Evolutionary conservation across 2,329 filamentous ascomycete genomes (phyloP).

Genomic region (Lasiodiplodia theobromae): DNA sequence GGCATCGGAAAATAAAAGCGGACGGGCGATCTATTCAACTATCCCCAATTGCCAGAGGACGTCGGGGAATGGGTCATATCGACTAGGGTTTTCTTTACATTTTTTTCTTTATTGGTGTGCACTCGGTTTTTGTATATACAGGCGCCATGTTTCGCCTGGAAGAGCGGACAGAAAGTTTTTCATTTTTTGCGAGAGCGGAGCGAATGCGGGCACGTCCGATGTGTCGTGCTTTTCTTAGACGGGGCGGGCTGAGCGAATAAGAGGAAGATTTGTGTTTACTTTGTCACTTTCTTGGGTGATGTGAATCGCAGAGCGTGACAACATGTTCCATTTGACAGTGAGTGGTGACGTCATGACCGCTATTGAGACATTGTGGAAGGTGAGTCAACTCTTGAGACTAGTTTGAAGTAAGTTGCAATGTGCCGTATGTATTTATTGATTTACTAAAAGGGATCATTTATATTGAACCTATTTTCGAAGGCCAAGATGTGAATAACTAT

Average conservation of each 20-base stretch:
- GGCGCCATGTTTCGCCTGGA: neutral
- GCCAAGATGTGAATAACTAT: too few species aligned
- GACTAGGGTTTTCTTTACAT: neutral
- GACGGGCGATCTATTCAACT: neutral
- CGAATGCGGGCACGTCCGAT: neutral
- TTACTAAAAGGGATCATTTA: too few species aligned
- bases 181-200: neutral
- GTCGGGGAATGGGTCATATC: neutral
- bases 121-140: neutral
- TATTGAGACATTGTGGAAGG: neutral
- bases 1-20: constrained; percentile 15
- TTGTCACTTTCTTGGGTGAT: neutral
- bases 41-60: neutral
- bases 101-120: neutral
- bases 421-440: too few species aligned
- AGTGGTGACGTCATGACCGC: neutral
- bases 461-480: too few species aligned
- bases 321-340: neutral
- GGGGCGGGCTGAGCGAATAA: neutral
- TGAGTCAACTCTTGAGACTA: neutral
- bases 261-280: neutral
- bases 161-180: neutral
- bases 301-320: neutral
- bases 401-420: too few species aligned
- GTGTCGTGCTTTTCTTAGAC: constrained; percentile 2